These are phyloP conservation scores for Aspergillus arachidicola DNA, from an alignment of 2,329 filamentous ascomycete genomes.

Conservation along the genomic window DNA sequence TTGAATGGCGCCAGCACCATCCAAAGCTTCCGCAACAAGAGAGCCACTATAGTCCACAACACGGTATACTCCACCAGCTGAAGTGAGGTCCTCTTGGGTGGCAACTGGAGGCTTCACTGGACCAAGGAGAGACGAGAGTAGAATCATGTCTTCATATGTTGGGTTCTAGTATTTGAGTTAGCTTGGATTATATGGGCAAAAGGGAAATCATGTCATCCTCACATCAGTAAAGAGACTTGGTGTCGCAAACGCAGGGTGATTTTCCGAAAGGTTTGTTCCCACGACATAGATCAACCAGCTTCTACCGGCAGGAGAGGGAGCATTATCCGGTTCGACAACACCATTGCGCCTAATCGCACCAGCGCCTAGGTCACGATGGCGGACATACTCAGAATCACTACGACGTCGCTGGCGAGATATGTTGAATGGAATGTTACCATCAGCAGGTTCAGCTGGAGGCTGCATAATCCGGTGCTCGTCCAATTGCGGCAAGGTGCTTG, in stretches of 20 bases:
- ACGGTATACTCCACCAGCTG: conserved; percentile 62
- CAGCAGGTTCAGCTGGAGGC: conserved; percentile 41
- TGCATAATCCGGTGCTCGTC: conserved; percentile 42
- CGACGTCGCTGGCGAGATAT: conserved; percentile 56
- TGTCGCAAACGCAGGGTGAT: conserved; percentile 70
- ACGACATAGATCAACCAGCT: conserved; percentile 75
- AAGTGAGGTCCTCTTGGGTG: conserved; percentile 63
- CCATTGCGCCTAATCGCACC: conserved; percentile 66
- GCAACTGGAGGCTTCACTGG: conserved; percentile 71
- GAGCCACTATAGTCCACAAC: conserved; percentile 49
- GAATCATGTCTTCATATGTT: conserved; percentile 73
- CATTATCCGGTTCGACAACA: conserved; percentile 62
- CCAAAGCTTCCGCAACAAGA: conserved; percentile 52
- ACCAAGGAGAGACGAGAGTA: conserved; percentile 67
- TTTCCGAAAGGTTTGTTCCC: conserved; percentile 69
- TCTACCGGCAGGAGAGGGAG: conserved; percentile 54
- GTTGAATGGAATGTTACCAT: conserved; percentile 45
- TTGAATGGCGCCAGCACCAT: conserved; percentile 39
- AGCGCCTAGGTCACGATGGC: conserved; percentile 60
- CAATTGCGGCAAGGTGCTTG: conserved; percentile 41
- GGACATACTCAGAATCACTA: conserved; percentile 61
- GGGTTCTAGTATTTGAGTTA: conserved; percentile 49
- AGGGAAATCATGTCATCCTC: conserved; percentile 26
- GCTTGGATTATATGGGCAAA: neutral
- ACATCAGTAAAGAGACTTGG: conserved; percentile 72